phyloP scores from a whole-genome alignment of 352 stramenopile species.

The Globisporangium cederbergense region DNA sequence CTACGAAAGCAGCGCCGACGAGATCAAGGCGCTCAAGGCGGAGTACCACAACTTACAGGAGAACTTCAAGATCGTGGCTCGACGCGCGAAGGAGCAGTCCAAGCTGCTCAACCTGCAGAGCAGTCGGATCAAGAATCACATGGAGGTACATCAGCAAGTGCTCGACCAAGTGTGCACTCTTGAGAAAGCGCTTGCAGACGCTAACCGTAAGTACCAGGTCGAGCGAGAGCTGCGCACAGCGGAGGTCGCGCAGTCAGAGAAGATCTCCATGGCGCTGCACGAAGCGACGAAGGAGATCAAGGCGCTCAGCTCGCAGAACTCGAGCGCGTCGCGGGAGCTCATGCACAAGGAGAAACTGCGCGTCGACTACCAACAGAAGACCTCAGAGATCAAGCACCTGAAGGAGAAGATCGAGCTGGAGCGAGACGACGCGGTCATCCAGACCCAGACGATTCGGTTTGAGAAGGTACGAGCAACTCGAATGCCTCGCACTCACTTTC shows the following conservation, averaged over 20 bases:
- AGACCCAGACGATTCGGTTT: slow-evolving; percentile 34
- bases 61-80: slow-evolving; percentile 50
- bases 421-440: slow-evolving; percentile 45
- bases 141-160: slow-evolving; percentile 56
- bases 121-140: slow-evolving; percentile 40
- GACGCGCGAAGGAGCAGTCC: slow-evolving; percentile 59
- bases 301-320: slow-evolving; percentile 44
- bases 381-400: slow-evolving; percentile 41
- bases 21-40: slow-evolving; percentile 26
- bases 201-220: slow-evolving; percentile 37
- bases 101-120: slow-evolving; percentile 69
- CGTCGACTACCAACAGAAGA: slow-evolving; percentile 52
- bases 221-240: slow-evolving; percentile 50
- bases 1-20: slow-evolving; percentile 22
- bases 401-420: slow-evolving; percentile 52
- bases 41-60: slow-evolving; percentile 39
- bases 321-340: slow-evolving; percentile 39
- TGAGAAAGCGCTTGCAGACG: slow-evolving; percentile 36
- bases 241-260: slow-evolving; percentile 52
- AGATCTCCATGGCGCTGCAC: slow-evolving; percentile 44
- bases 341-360: slow-evolving; percentile 52
- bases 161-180: slow-evolving; percentile 45
- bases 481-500: neutral
- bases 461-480: slow-evolving; percentile 32
- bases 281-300: slow-evolving; percentile 52